Conservation (phyloP, 108 stramenopile genomes). For the Pseudonitzschia delicatissima region DNA sequence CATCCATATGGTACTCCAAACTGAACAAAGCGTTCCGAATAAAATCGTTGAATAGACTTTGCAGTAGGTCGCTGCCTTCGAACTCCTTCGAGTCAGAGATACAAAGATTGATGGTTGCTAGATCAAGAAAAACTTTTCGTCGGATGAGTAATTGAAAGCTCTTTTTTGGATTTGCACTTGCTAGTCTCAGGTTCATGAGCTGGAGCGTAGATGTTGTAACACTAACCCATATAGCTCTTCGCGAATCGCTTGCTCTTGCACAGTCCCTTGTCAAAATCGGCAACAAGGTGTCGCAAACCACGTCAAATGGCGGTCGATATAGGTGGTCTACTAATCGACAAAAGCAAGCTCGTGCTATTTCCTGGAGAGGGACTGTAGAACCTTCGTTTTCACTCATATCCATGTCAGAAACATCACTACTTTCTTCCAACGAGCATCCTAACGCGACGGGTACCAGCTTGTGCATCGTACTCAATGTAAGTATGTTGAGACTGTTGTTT, state of each 20-base stretch:
- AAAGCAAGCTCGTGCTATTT: conserved; percentile 11
- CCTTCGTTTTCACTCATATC: not conserved
- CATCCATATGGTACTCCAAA: conserved; percentile 66
- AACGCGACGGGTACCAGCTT: conserved; percentile 37
- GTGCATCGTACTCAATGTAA: conserved; percentile 32
- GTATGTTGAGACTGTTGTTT: not conserved
- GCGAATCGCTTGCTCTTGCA: not conserved
- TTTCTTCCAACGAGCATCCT: conserved; percentile 5
- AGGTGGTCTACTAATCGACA: conserved; percentile 24
- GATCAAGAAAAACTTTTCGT: conserved; percentile 6
- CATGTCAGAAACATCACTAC: not conserved
- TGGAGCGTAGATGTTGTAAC: conserved; percentile 15
- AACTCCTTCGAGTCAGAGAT: not conserved
- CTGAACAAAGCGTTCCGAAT: conserved; percentile 52
- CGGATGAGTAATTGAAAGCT: conserved; percentile 30
- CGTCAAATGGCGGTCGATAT: conserved; percentile 39
- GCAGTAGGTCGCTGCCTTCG: not conserved
- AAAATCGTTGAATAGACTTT: conserved; percentile 14
- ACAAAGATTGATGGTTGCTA: conserved; percentile 6
- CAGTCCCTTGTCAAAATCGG: conserved; percentile 3
- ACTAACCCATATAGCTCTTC: not conserved
- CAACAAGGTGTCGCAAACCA: conserved; percentile 31
- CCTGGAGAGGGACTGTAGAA: not conserved
- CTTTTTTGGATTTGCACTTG: conserved; percentile 40
- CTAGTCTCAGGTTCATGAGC: conserved; percentile 16